Base-by-base conservation (phyloP, 495 filamentous ascomycete species). In the Sordaria brevicollis region DNA sequence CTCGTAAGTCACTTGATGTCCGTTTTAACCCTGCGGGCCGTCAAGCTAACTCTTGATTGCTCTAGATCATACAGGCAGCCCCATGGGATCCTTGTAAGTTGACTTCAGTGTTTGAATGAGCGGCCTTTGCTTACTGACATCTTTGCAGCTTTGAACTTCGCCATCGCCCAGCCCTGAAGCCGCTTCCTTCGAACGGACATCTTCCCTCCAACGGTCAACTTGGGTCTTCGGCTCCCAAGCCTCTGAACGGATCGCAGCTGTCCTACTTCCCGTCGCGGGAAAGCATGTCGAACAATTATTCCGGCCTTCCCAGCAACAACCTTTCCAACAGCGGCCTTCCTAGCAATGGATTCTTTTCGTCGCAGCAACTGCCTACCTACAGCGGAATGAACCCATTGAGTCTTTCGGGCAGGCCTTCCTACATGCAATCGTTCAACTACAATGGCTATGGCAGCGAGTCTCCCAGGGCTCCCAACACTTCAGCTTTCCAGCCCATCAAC, bases 371-470 rank as follows among this genome's bases (percentile, higher is more conserved):
- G 7, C 73, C 79, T 37, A 73, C 77, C 9, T 65, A 74, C 67
- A 74, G 77, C 9, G 78, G 68, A 36, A 78, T 79, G 62, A 85
- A 86, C 66, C 83, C 84, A 2, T 76, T 86, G 19, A 83, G 74
- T 70, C 76, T 78, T 65, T 79, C 80, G 39, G 70, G 74, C 31
- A 73, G 76, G 65, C 71, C 74, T 19, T 76, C 76, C n/a, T 76
- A 68, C 25, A 75, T 79, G 43, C 72, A 76, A 29, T 77, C 78
- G 35, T 79, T 76, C 66, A 68, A 71, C 67, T 80, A 78, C 66
- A 9, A 69, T 2, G 72, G 41, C 31, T 79, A 79, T 43, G 76
- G 77, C 19, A 75, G 71, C 35, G 77, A 80, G 49, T 62, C 49
- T 17, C 41, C 71, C 36, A 82, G 80, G 68, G 43, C 78, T 5